These are phyloP conservation scores for Mycena amicta DNA, from an alignment of 768 basidiomycete species.

Conservation along the genomic window DNA sequence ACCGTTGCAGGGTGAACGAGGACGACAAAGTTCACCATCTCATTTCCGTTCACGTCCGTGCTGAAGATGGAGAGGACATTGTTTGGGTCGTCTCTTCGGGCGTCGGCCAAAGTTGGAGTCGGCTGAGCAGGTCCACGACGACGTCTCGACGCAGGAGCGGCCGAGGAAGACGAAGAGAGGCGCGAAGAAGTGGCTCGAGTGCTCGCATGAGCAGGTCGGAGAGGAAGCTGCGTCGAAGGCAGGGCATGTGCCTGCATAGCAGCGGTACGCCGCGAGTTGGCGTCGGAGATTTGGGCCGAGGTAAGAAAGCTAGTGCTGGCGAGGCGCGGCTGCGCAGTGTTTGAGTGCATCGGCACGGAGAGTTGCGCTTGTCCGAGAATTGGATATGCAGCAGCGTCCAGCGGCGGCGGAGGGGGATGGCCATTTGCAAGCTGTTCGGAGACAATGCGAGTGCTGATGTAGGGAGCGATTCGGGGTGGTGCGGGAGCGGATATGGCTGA, in stretches of 20 bases:
- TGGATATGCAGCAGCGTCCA: not conserved
- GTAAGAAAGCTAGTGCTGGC: not conserved
- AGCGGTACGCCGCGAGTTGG: not conserved
- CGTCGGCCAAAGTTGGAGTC: not conserved
- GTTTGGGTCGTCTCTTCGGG: not conserved
- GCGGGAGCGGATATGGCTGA: too few species aligned
- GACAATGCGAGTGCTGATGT: too few species aligned
- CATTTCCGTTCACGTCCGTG: not conserved
- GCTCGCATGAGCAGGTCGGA: too few species aligned
- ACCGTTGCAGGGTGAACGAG: not conserved
- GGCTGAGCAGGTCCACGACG: not conserved
- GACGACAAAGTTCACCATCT: not conserved
- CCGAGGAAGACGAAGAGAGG: not conserved
- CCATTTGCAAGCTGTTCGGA: not conserved
- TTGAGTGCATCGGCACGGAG: not conserved
- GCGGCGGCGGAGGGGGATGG: not conserved
- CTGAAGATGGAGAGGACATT: not conserved
- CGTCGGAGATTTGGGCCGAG: not conserved
- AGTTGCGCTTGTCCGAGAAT: not conserved
- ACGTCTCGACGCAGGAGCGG: not conserved
- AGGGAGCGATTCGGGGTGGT: too few species aligned
- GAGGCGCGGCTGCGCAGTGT: not conserved
- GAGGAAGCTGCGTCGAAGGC: not conserved
- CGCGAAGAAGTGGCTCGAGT: not conserved
- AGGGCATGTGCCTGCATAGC: not conserved